Evolutionary conservation across 495 filamentous ascomycete genomes (phyloP), one percentile per base, ranked within the genome.

Genomic region (Trichoderma virens): DNA sequence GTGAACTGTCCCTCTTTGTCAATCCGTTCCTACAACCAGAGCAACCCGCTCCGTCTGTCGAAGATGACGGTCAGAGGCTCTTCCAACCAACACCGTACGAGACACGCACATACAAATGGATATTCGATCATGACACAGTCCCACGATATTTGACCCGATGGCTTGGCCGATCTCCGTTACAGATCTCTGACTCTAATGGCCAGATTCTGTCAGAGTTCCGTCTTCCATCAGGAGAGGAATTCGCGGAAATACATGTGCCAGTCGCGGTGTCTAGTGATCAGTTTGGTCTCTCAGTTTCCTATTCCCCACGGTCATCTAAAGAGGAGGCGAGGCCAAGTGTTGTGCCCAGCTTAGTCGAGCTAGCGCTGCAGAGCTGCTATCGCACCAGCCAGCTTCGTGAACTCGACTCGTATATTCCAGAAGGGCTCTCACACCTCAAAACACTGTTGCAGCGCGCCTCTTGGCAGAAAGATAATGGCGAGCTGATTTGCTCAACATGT

Each of bases 11-110:
- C 16, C 65, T 80, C 35, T 76, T 78, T 51, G 80, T 81, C 3
- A 85, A 86, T 64, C 75, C 77, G 0, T 82, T 83, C 62, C 69
- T 74, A 34, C 67, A 68, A 32, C 77, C 79, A 8, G 35, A 68
- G 13, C 32, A 56, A 5, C 60, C 59, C 18, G 32, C 64, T 0
- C 3, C 54, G 35, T n/a, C 6, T 2, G 18, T 16, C 0, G 23
- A 20, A 39, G 31, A 20, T 7, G 27, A 38, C 16, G 59, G n/a
- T 16, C 20, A 28, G 23, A 13, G 9, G 23, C 9, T 18, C 4
- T 7, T 20, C 18, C 14, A 31, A 61, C 61, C 28, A 35, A 8
- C 20, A 51, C 39, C 1, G n/a, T 31, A 39, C 4, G 62, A 54
- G 0, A 1, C 9, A 7, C 39, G n/a, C 18, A 27, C 9, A 43